Evolutionary conservation across 2,329 filamentous ascomycete genomes (phyloP).

Genomic region (Falciphora oryzae): DNA sequence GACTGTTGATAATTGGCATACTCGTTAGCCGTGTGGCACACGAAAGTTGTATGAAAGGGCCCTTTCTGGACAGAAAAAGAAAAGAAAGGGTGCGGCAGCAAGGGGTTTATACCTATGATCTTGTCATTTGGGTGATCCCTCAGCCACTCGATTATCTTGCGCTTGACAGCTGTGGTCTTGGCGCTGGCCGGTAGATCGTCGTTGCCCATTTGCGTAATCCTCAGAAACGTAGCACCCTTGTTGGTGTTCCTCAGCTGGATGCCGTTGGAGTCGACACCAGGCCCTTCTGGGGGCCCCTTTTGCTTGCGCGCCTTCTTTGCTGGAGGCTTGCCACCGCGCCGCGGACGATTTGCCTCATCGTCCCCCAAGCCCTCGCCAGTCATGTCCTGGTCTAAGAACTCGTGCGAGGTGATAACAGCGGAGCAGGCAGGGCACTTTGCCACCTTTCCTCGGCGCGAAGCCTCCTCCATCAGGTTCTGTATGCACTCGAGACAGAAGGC

Average conservation of each 20-base stretch:
- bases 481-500: conserved; percentile 25
- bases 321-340: not conserved
- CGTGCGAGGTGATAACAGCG: not conserved
- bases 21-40: not conserved
- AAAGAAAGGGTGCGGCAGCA: not conserved
- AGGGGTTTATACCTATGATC: conserved; percentile 28
- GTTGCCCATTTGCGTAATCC: conserved; percentile 13
- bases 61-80: not conserved
- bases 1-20: conserved; percentile 20
- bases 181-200: conserved; percentile 20
- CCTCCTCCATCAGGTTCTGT: not conserved
- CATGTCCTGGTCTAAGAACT: not conserved
- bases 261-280: conserved; percentile 21
- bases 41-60: not conserved
- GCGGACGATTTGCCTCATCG: no score
- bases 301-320: not conserved
- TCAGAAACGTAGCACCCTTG: conserved; percentile 18
- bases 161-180: conserved; percentile 27
- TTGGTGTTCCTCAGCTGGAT: conserved; percentile 11
- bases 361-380: not conserved
- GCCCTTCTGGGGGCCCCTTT: not conserved
- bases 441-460: not conserved
- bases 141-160: conserved; percentile 27
- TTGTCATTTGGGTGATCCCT: conserved; percentile 28
- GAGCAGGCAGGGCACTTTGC: conserved; percentile 5